These are phyloP conservation scores for Entophlyctis luteolus DNA, from an alignment of 192 early-diverging fungal species.

Conservation along the genomic window DNA sequence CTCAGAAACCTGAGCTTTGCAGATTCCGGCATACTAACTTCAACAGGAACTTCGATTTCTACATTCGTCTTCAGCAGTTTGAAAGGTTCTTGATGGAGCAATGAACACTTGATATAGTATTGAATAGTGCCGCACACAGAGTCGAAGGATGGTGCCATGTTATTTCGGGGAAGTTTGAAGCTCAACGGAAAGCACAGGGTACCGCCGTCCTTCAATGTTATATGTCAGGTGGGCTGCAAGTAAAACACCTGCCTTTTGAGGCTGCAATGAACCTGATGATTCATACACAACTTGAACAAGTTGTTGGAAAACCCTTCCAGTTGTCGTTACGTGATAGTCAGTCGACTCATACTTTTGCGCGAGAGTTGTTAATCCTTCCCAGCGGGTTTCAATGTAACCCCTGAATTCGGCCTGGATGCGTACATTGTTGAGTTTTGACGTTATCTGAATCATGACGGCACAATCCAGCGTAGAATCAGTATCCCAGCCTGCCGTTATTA, in stretches of 20 bases:
- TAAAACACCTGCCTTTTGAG: background rate
- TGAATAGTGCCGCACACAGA: background rate
- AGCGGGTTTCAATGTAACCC: slow-evolving; percentile 18
- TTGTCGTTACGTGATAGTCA: background rate
- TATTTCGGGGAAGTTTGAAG: background rate
- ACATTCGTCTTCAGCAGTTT: background rate
- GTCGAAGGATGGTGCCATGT: background rate
- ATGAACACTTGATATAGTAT: background rate
- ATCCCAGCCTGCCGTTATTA: too few species aligned
- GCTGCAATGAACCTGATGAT: too few species aligned
- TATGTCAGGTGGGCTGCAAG: too few species aligned
- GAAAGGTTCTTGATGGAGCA: background rate
- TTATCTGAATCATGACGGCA: slow-evolving; percentile 11
- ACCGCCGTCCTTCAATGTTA: background rate
- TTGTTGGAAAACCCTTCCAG: slow-evolving; percentile 16
- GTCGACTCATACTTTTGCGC: background rate
- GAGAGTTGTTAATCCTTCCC: background rate
- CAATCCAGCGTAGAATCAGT: too few species aligned
- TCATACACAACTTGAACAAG: slow-evolving; percentile 6
- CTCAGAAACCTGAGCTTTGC: background rate
- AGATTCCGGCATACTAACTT: background rate
- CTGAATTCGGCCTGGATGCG: slow-evolving; percentile 21
- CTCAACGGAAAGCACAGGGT: slow-evolving; percentile 12
- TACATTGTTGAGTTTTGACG: slow-evolving; percentile 15
- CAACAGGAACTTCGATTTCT: background rate